phyloP scores from a whole-genome alignment of 768 basidiomycete genomes.

The Termitomyces sp. region DNA sequence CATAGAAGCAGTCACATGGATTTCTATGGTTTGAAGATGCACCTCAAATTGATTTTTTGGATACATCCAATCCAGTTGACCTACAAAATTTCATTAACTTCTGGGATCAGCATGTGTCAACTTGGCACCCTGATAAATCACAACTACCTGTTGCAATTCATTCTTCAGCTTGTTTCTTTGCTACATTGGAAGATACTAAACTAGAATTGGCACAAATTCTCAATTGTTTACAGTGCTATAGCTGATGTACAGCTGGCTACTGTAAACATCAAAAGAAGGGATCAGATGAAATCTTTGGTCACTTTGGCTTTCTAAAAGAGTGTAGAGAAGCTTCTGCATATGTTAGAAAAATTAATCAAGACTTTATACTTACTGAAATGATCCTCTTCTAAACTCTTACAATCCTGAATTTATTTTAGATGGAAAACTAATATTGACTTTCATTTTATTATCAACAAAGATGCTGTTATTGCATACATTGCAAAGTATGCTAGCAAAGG shows the following conservation, averaged over 20 bases:
- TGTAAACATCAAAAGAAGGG: slow-evolving; percentile 1
- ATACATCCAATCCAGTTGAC: slow-evolving; percentile 3
- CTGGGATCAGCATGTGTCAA: neutral
- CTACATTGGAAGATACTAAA: neutral
- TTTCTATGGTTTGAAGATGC: neutral
- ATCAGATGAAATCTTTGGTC: slow-evolving; percentile 1
- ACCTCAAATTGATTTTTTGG: neutral
- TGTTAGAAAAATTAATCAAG: neutral
- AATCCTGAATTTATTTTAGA: slow-evolving; percentile 13
- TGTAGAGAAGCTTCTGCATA: slow-evolving; percentile 1
- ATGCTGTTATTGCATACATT: slow-evolving; percentile 10
- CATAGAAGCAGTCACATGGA: neutral
- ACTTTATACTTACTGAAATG: slow-evolving; percentile 16
- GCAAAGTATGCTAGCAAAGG: slow-evolving; percentile 10
- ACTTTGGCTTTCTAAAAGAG: slow-evolving; percentile 13
- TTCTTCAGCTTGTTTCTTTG: neutral
- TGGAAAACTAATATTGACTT: slow-evolving; percentile 22
- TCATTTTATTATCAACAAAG: neutral
- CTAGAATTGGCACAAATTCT: slow-evolving; percentile 1
- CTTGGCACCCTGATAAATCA: neutral
- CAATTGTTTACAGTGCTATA: neutral
- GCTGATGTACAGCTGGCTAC: neutral
- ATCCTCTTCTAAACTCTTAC: slow-evolving; percentile 16
- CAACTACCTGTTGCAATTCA: slow-evolving; percentile 5
- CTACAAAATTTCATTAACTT: slow-evolving; percentile 6